Evolutionary conservation across 2,329 filamentous ascomycete species (phyloP).

Genomic region (Fusarium miscanthi): DNA sequence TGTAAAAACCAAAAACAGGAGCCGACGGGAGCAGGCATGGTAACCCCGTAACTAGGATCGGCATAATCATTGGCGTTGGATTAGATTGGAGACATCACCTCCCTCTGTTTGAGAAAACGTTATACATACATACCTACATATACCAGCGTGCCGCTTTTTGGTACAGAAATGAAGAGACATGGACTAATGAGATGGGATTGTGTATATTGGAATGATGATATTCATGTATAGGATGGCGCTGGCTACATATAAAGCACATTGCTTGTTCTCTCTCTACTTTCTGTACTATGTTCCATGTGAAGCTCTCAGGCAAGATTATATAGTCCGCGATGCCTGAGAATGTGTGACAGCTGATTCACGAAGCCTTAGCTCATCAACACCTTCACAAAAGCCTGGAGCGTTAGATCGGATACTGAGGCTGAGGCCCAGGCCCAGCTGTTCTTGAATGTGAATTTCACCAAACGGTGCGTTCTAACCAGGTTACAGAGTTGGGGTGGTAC

Average conservation of each 20-base stretch:
- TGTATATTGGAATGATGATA: background rate
- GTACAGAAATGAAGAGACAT: slow-evolving; percentile 11
- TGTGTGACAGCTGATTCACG: background rate
- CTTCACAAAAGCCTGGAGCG: background rate
- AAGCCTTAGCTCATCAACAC: background rate
- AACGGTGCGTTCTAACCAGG: background rate
- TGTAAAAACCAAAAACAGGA: slow-evolving; percentile 38
- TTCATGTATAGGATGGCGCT: background rate
- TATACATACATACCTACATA: slow-evolving; percentile 13
- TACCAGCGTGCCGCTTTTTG: slow-evolving; percentile 6
- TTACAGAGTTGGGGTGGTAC: too few relatives aligned
- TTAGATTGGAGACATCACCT: slow-evolving; percentile 39
- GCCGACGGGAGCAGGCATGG: slow-evolving; percentile 9
- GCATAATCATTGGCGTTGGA: slow-evolving; percentile 45
- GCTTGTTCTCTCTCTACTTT: background rate
- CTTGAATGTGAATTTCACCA: background rate
- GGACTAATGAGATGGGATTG: background rate
- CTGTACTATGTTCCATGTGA: background rate
- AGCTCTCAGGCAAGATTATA: background rate
- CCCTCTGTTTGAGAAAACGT: slow-evolving; percentile 23
- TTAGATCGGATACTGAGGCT: background rate
- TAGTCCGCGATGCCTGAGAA: background rate
- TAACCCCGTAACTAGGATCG: slow-evolving; percentile 4
- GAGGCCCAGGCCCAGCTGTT: background rate
- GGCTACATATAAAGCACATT: background rate